Conservation (phyloP, 192 early-diverging fungal species). For the Entomortierella parvispora region DNA sequence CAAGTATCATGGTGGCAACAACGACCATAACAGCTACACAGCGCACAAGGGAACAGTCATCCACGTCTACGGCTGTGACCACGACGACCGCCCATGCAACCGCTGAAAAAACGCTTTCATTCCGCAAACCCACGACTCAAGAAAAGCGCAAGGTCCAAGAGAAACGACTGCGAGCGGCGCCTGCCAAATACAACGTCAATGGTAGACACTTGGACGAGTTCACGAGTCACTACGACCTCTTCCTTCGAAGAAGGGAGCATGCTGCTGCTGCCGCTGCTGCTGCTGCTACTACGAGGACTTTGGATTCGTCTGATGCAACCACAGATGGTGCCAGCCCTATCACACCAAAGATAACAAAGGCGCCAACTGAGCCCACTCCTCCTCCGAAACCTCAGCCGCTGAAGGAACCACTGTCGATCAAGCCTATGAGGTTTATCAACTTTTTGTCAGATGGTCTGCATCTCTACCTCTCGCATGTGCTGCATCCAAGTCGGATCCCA, state of each 20-base stretch:
- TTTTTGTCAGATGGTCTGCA: conserved; percentile 24
- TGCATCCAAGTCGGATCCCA: conserved; percentile 34
- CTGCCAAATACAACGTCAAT: conserved; percentile 4
- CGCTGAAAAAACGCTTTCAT: neutral
- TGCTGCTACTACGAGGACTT: too few relatives aligned
- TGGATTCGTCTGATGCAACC: too few relatives aligned
- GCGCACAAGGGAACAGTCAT: too few relatives aligned
- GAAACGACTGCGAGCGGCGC: conserved; percentile 13
- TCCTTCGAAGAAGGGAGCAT: neutral
- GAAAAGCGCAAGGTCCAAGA: conserved; percentile 6
- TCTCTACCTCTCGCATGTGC: conserved; percentile 16
- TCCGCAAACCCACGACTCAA: neutral
- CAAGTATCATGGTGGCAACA: neutral
- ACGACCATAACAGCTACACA: neutral
- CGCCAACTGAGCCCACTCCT: neutral
- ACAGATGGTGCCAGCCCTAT: too few relatives aligned
- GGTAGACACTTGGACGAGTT: conserved; percentile 28
- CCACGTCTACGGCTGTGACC: too few relatives aligned
- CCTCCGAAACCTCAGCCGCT: conserved; percentile 1
- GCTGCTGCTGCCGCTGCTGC: neutral
- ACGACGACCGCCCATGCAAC: too few relatives aligned
- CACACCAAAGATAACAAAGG: neutral
- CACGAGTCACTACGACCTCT: neutral
- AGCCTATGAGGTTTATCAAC: conserved; percentile 4
- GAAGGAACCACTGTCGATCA: conserved; percentile 29